These are phyloP conservation scores for Botrytis squamosa DNA, from an alignment of 2,329 filamentous ascomycete genomes.

Conservation along the genomic window DNA sequence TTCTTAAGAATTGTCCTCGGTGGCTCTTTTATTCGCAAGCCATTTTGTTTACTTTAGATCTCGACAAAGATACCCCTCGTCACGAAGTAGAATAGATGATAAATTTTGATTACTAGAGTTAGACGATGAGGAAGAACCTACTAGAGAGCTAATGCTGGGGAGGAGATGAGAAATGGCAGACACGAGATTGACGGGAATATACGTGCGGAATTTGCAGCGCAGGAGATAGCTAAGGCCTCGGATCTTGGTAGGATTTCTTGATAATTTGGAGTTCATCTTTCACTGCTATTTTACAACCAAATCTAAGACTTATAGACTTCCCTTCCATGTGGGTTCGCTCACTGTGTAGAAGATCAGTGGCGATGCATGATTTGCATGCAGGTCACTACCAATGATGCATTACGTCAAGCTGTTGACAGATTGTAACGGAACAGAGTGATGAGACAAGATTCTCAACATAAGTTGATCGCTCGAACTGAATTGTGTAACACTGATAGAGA, in stretches of 20 bases:
- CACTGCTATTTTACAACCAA: neutral
- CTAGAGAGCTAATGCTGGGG: neutral
- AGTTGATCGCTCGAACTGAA: neutral
- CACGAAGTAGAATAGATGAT: neutral
- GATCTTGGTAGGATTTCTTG: neutral
- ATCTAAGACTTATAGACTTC: neutral
- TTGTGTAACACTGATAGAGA: neutral
- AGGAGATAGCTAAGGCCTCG: neutral
- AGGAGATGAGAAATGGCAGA: neutral
- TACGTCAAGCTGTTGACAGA: neutral
- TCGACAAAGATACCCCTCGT: neutral
- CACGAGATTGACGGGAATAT: neutral
- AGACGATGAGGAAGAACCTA: neutral
- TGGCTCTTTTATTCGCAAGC: too few species aligned
- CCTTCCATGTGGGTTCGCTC: neutral
- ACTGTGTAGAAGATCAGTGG: accelerated
- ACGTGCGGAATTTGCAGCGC: neutral
- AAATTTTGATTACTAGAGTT: neutral
- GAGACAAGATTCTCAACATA: neutral
- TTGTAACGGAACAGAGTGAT: too few species aligned
- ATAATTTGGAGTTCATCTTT: too few species aligned
- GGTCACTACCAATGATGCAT: too few species aligned
- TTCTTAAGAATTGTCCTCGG: neutral
- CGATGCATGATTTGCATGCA: neutral
- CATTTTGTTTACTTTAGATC: too few species aligned